Conservation (phyloP, 768 basidiomycete species). For the Trametes villosa region DNA sequence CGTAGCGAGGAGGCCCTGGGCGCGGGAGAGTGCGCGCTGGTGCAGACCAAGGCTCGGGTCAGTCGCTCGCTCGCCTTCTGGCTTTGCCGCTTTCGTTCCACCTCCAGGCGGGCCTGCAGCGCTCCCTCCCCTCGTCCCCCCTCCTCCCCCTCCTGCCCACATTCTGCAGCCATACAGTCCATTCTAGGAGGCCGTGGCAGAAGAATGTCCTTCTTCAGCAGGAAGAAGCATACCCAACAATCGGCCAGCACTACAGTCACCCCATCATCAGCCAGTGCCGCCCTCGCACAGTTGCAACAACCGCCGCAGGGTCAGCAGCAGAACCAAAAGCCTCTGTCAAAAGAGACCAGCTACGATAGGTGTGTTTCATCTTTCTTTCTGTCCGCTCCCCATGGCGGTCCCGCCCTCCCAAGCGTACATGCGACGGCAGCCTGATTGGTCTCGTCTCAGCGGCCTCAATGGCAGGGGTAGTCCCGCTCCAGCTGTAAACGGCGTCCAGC, state of each 20-base stretch:
- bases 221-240: constrained; percentile 71
- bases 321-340: constrained; percentile 37
- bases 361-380: constrained; percentile 20
- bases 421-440: constrained; percentile 19
- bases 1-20: constrained; percentile 20
- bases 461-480: constrained; percentile 35
- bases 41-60: constrained; percentile 4
- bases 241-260: constrained; percentile 46
- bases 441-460: constrained; percentile 30
- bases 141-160: constrained; percentile 1
- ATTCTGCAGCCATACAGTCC: constrained; percentile 65
- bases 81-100: constrained; percentile 24
- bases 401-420: constrained; percentile 9
- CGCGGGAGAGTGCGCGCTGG: neutral
- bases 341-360: constrained; percentile 38
- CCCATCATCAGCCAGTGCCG: constrained; percentile 68
- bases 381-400: constrained; percentile 8
- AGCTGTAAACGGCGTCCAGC: constrained; percentile 26
- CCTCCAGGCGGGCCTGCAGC: constrained; percentile 28
- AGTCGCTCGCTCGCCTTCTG: constrained; percentile 4
- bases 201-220: constrained; percentile 94
- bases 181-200: constrained; percentile 60
- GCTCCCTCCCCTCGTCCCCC: constrained; percentile 13
- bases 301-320: constrained; percentile 29
- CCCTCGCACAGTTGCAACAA: constrained; percentile 44